phyloP scores from a whole-genome alignment of 495 filamentous ascomycete species.

The Pseudevernia furfuracea region DNA sequence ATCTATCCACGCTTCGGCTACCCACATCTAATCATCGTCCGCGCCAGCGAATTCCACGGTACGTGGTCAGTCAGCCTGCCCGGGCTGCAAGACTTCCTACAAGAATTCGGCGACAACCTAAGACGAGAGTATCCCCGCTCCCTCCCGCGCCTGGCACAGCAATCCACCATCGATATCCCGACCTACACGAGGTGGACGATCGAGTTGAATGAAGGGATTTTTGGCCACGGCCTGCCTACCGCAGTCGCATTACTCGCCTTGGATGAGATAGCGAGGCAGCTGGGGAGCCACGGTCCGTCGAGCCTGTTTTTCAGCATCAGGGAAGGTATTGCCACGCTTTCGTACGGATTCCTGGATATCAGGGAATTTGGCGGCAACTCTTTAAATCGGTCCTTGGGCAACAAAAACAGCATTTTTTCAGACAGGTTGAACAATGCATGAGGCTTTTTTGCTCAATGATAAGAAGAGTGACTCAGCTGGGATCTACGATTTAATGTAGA shows the following conservation, averaged over 20 bases:
- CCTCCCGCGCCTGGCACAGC: neutral
- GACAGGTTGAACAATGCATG: neutral
- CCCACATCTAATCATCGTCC: neutral
- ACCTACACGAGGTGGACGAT: neutral
- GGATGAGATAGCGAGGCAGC: neutral
- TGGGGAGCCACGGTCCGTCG: neutral
- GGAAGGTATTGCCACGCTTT: neutral
- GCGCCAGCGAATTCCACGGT: neutral
- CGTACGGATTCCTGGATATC: neutral
- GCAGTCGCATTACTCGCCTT: neutral
- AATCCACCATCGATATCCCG: neutral
- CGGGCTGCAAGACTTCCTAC: neutral
- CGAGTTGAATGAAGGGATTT: neutral
- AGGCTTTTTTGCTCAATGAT: neutral
- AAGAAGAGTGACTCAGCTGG: neutral
- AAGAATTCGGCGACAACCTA: neutral
- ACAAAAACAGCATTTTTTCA: neutral
- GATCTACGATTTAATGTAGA: too few species aligned
- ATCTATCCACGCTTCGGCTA: neutral
- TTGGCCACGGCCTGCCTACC: neutral
- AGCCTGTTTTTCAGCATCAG: neutral
- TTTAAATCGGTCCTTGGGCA: neutral
- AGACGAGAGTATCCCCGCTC: neutral
- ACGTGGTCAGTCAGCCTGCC: neutral
- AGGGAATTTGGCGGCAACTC: neutral